Evolutionary conservation across 179 eudicot species (phyloP), one percentile per base, ranked within the genome.

Genomic region (Gypsophila paniculata): DNA sequence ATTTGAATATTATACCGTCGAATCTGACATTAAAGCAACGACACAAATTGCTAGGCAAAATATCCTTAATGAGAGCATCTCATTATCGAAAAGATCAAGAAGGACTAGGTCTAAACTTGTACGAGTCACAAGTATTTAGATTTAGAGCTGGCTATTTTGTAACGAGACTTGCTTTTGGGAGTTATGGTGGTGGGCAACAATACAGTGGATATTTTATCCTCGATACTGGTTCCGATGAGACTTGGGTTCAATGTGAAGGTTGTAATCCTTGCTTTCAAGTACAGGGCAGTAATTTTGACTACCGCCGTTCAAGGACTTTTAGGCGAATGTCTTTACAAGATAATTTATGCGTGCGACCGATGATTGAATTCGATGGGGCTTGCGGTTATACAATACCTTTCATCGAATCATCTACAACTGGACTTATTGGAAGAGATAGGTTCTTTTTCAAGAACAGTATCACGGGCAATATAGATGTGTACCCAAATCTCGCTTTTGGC

Each of bases 221-320:
- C 13, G 74, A 72, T 68, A 72, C 75, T 0, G 75, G 69, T 23
- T 26, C 34, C 8, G 69, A 63, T 1, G 52, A 62, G 36, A 72
- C 69, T 51, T 72, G 75, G 75, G 32, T 72, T 44, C 75, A 72
- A 52, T 51, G 75, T 21, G 52, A 51, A 32, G 62, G 75, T 17
- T 72, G 75, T 19, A 49, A 72, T 39, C 60, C 68, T n/a, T 72
- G 75, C 51, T 61, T 72, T n/a, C 9, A 11, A 3, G 13, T 26
- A 6, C 26, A 22, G 18, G 44, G 19, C 42, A 1, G 7, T 6
- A 49, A 13, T 32, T 61, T 49, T 11, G 3, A 1, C 7, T 61
- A 46, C 19, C n/a, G 5, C 6, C 18, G 12, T 1, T 72, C 75
- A 1, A 5, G 38, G 9, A 17, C 75, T n/a, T 72, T 22, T 46